phyloP scores from a whole-genome alignment of 2,329 filamentous ascomycete species.

The Fusarium cyanostomum region DNA sequence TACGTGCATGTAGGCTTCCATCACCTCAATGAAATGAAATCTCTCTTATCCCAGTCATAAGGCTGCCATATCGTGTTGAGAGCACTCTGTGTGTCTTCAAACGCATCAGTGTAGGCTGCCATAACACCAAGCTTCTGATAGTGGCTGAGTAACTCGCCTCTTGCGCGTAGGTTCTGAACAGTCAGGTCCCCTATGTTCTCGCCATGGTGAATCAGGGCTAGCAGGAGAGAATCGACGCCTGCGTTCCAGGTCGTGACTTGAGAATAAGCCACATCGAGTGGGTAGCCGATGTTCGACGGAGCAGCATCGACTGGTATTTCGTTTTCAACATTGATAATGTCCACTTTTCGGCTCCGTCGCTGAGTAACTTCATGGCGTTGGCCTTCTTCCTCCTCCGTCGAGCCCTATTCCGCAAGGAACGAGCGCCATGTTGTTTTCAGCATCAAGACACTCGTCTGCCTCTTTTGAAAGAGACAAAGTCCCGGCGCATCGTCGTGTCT shows the following conservation, averaged over 20 bases:
- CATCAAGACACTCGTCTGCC: background rate
- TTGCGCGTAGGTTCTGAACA: background rate
- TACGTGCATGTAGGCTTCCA: slow-evolving; percentile 4
- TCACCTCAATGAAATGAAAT: background rate
- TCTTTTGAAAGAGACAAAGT: background rate
- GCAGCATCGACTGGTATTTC: background rate
- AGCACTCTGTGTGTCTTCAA: background rate
- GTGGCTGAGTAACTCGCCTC: background rate
- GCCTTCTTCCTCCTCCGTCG: background rate
- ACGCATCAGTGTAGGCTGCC: background rate
- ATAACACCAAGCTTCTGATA: background rate
- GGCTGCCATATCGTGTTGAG: background rate
- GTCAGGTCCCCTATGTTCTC: background rate
- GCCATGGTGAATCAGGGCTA: background rate
- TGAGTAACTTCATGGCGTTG: background rate
- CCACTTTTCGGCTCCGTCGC: background rate
- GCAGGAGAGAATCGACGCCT: background rate
- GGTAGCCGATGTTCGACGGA: background rate
- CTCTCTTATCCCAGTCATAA: background rate
- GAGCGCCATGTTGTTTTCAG: background rate
- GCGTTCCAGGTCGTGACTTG: background rate
- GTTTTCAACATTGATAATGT: background rate
- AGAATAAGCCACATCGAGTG: background rate
- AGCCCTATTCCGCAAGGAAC: background rate
- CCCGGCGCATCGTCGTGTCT: background rate